phyloP scores from a whole-genome alignment of 495 filamentous ascomycete species.

The Hyaloscypha hepaticicola region DNA sequence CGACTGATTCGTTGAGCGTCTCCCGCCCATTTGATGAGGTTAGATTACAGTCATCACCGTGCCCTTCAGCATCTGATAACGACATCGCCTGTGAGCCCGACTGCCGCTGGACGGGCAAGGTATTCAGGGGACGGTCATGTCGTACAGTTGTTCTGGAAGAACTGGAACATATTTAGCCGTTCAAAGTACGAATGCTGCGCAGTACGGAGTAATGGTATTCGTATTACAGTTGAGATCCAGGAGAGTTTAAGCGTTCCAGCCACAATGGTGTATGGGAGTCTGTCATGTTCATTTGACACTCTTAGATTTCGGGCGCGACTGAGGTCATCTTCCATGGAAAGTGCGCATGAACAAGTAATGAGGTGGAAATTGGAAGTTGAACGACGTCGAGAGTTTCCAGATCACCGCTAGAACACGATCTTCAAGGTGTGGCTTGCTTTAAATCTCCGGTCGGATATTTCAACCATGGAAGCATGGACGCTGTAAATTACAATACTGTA shows the following conservation, averaged over 20 bases:
- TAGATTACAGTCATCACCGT: background rate
- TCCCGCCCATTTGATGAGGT: background rate
- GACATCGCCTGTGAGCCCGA: background rate
- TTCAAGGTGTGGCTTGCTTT: background rate
- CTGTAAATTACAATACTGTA: too few relatives aligned
- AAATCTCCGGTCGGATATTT: background rate
- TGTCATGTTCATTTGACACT: too few relatives aligned
- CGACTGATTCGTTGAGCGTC: background rate
- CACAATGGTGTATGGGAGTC: background rate
- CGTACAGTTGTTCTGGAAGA: background rate
- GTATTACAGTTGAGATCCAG: background rate
- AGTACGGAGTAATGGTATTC: background rate
- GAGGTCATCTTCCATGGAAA: background rate
- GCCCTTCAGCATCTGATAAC: background rate
- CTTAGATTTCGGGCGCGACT: too few relatives aligned
- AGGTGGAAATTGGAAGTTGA: background rate
- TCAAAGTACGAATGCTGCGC: background rate
- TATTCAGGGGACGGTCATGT: background rate
- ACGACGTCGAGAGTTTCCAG: background rate
- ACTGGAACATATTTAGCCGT: background rate
- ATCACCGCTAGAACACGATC: background rate
- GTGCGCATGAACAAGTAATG: background rate
- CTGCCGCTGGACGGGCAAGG: background rate
- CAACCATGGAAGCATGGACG: background rate
- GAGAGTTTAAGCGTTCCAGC: background rate